Conservation (phyloP, 2,329 filamentous ascomycete genomes). For the Pseudocercospora eumusae region DNA sequence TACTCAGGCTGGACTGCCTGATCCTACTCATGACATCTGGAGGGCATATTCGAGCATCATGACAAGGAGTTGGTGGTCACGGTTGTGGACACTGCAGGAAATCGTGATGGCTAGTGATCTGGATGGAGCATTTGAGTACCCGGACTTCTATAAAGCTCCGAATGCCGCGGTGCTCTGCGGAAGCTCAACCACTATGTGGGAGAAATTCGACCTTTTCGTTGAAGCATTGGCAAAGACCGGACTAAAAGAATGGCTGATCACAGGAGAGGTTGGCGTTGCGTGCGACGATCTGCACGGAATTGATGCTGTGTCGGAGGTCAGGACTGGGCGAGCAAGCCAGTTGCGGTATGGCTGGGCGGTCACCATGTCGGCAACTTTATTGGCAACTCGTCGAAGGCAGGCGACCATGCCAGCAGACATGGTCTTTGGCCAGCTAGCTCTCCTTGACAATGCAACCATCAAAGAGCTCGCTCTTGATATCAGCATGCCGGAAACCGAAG, state of each 20-base stretch:
- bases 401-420: slow-evolving; percentile 4
- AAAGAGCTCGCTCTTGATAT: slow-evolving; percentile 4
- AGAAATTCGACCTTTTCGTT: slow-evolving; percentile 5
- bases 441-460: not conserved
- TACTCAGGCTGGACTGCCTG: not conserved
- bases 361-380: not conserved
- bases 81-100: slow-evolving; percentile 9
- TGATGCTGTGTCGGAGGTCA: slow-evolving; percentile 7
- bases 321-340: slow-evolving; percentile 2
- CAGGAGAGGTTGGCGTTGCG: not conserved
- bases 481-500: not conserved
- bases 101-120: not conserved
- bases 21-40: slow-evolving; percentile 3
- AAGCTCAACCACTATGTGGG: not conserved
- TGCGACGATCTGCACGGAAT: slow-evolving; percentile 11
- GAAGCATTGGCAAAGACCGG: not conserved
- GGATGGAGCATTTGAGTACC: not conserved
- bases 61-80: slow-evolving; percentile 10
- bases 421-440: slow-evolving; percentile 2
- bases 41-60: slow-evolving; percentile 5
- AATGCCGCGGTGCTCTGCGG: not conserved
- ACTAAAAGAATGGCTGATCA: slow-evolving; percentile 1
- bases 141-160: slow-evolving; percentile 3
- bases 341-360: not conserved
- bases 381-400: not conserved